Evolutionary conservation across 2,329 filamentous ascomycete species (phyloP), one percentile per base, ranked within the genome.

Genomic region (Pleurostoma richardsiae): DNA sequence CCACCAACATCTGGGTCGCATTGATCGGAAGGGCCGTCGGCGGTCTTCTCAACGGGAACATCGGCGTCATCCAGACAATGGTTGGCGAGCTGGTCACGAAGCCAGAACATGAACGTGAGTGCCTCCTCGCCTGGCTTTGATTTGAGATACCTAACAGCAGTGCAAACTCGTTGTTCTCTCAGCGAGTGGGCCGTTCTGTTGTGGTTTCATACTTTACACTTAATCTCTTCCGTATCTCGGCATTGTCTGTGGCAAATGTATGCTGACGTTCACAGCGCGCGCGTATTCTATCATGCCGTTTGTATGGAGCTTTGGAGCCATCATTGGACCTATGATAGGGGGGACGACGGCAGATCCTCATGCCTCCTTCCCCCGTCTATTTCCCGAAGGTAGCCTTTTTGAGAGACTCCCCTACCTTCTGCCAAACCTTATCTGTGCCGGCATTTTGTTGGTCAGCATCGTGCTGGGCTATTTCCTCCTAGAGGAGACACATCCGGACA

Each of bases 221-320:
- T 19, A 19, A 19, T 19, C 19, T 19, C 19, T 19, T 19, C 19
- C 19, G 19, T 19, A 19, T 19, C 19, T 19, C 19, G 19, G 19
- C 19, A 19, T 2, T 19, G 19, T 2, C 19, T 19, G 19, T 19
- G 19, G 19, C 19, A 19, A 19, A 19, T 19, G 19, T 19, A 57
- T 42, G 41, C 39, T 44, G 19, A 19, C 19, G 19, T 19, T 31
- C 4, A 51, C 56, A 89, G 86, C 90, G 49, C 82, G 86, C 51
- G 91, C 91, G 29, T 96, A 91, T 64, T 83, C 90, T 3, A 81
- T 96, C 40, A 95, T 96, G 89, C 91, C 91, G 1, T 96, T 96
- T 60, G 86, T 96, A 6, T 96, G 91, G 90, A 86, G 80, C 41
- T 84, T 96, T 44, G 91, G 91, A 28, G 95, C 89, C 7, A 95